Evolutionary conservation across 2,329 filamentous ascomycete species (phyloP), one percentile per base, ranked within the genome.

Genomic region (Aspergillus uvarum): DNA sequence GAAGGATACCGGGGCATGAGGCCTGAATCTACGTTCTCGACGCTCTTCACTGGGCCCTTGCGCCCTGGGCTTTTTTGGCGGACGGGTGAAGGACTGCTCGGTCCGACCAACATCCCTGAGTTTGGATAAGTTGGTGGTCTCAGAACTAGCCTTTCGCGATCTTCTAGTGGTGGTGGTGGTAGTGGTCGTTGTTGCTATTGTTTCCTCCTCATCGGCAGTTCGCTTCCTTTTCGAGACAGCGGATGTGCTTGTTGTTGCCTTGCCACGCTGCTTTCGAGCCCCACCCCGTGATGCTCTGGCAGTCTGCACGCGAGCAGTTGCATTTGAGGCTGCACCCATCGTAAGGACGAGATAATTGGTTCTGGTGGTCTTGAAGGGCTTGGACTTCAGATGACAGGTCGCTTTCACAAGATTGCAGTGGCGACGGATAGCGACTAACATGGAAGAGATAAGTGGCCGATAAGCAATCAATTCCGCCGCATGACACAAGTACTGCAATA

Each of bases 1-100:
- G 68, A 81, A 85, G 1, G 74, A 73, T 19, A 72, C 66, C 4
- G 84, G 82, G 31, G 83, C 68, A 32, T 76, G 71, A 6, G 69
- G 63, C 32, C 81, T 74, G 61, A 78, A 81, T 29, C 68, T 63
- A 49, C 73, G 77, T 12, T 76, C 65, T 47, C 78, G 74, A 56
- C 76, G 77, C 64, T 82, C 80, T 19, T 71, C 70, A 31, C 61
- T 47, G 19, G 61, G 54, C 56, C 62, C 58, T 62, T 59, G 21
- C 29, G 42, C 50, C 52, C 61, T 35, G 50, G 26, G 31, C 47
- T 61, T 56, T 59, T 64, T 51, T 51, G 58, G 69, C 53, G 31
- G 47, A 5, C 51, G 31, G 11, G 38, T 56, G 10, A 47, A n/a
- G n/a, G 56, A 57, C 21, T 64, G 58, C 21, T 55, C 50, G 3